phyloP scores from a whole-genome alignment of 1,284 basidiomycete species.

The Microbotryomycetes sp. region DNA sequence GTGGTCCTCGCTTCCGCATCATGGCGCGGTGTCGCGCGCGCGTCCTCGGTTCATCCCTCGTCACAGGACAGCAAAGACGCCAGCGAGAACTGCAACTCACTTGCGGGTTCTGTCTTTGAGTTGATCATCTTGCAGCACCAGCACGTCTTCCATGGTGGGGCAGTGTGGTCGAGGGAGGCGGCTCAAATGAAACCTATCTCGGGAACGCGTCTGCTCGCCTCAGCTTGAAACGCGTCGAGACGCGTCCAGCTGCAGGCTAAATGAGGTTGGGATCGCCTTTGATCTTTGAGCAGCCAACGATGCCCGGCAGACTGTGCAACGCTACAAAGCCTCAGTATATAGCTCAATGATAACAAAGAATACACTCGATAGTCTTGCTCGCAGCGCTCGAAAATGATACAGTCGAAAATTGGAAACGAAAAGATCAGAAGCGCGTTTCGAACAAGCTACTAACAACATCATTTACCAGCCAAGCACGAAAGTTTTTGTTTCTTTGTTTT shows the following conservation, averaged over 20 bases:
- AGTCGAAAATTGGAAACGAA: not conserved
- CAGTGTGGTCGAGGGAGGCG: not conserved
- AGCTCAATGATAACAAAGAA: too few species aligned
- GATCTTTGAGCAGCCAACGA: too few species aligned
- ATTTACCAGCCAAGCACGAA: not conserved
- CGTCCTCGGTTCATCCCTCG: not conserved
- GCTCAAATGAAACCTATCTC: not conserved
- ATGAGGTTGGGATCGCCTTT: too few species aligned
- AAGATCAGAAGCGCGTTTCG: not conserved
- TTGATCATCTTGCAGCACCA: slow-evolving; percentile 55
- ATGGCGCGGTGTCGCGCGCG: not conserved
- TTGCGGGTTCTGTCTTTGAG: slow-evolving; percentile 58
- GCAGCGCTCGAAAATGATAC: not conserved
- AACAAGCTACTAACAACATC: not conserved
- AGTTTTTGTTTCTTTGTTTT: too few species aligned
- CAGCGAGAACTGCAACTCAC: not conserved
- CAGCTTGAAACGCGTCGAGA: not conserved
- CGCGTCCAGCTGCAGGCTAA: too few species aligned
- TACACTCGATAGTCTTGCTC: too few species aligned
- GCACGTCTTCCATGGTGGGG: slow-evolving; percentile 4
- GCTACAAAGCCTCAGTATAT: too few species aligned
- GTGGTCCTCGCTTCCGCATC: not conserved
- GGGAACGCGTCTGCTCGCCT: not conserved
- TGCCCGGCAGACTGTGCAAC: too few species aligned
- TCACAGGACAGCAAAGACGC: not conserved